phyloP scores from a whole-genome alignment of 768 basidiomycete species.

The Leccinum ochraceum region DNA sequence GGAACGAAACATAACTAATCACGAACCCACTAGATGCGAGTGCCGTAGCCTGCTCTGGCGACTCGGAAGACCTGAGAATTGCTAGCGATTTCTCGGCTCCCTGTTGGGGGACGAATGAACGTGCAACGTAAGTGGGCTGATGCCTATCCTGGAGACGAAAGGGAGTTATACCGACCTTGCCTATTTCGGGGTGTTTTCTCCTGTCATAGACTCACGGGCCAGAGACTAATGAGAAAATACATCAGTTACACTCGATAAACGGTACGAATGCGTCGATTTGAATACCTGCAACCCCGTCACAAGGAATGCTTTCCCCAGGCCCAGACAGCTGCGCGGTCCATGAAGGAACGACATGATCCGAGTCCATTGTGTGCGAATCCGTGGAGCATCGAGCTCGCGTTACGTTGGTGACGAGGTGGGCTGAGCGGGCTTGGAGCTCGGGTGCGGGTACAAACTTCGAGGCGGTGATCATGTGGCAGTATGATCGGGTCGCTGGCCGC shows the following conservation, averaged over 20 bases:
- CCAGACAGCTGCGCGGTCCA: too few species aligned
- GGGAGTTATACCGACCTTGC: constrained; percentile 62
- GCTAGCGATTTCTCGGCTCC: constrained; percentile 88
- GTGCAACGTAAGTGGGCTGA: constrained; percentile 12
- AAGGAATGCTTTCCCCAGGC: too few species aligned
- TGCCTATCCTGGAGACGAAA: neutral
- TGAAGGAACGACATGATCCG: too few species aligned
- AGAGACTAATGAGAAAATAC: constrained; percentile 56
- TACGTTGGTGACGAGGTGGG: too few species aligned
- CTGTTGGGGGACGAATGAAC: constrained; percentile 33
- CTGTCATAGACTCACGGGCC: constrained; percentile 73
- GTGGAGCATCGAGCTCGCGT: too few species aligned
- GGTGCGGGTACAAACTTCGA: too few species aligned
- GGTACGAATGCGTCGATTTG: constrained; percentile 1
- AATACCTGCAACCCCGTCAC: constrained; percentile 48
- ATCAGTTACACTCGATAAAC: constrained; percentile 7
- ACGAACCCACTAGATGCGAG: constrained; percentile 65
- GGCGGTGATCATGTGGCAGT: too few species aligned
- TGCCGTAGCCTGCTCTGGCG: constrained; percentile 71
- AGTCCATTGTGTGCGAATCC: too few species aligned
- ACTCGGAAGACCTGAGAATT: constrained; percentile 63
- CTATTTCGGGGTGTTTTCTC: constrained; percentile 89
- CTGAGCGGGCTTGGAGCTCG: too few species aligned
- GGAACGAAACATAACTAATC: neutral
- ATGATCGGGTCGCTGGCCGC: too few species aligned